A percentile compares a stretch with the other conserved stretches of the same genome.
Conservation (phyloP, 2,329 filamentous ascomycete species). For the Berkeleyomyces basicola region DNA sequence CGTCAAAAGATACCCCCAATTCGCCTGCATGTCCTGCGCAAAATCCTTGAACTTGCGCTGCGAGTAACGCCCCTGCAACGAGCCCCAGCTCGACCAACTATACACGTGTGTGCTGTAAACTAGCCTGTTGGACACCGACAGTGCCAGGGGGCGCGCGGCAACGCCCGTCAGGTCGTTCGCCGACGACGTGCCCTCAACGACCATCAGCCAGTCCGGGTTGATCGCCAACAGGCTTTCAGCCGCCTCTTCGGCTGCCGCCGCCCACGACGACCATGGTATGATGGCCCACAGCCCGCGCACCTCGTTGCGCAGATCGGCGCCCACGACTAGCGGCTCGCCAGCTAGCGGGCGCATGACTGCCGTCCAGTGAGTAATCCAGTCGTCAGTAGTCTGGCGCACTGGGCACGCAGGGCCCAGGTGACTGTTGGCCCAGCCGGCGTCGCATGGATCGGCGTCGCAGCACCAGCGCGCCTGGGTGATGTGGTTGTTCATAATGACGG, state of each 20-base stretch:
- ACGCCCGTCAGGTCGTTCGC: constrained; percentile 47
- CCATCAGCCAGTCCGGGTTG: constrained; percentile 47
- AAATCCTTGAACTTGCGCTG: constrained; percentile 47
- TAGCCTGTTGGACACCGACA: constrained; percentile 37
- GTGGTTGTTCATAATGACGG: constrained; percentile 54
- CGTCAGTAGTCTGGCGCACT: constrained; percentile 44
- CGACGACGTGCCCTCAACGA: constrained; percentile 52
- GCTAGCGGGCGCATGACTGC: constrained; percentile 42
- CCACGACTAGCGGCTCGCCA: constrained; percentile 44
- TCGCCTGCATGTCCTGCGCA: constrained; percentile 41
- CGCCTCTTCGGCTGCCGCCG: constrained; percentile 43
- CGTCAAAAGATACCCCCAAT: constrained; percentile 47
- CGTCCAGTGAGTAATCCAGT: constrained; percentile 52
- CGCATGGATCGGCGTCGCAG: constrained; percentile 50
- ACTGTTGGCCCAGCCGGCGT: constrained; percentile 50
- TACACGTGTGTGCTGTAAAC: constrained; percentile 57
- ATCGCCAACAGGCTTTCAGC: constrained; percentile 43
- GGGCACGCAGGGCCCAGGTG: constrained; percentile 43
- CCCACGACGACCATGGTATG: constrained; percentile 50
- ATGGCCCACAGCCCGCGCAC: constrained; percentile 53
- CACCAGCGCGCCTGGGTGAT: constrained; percentile 55
- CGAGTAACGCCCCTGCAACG: constrained; percentile 39
- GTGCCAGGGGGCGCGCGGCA: constrained; percentile 35
- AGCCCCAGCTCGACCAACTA: constrained; percentile 54
- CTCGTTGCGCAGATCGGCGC: constrained; percentile 52